Base-by-base conservation (phyloP, 73 alveolate species). In the Effrenium voratum region DNA sequence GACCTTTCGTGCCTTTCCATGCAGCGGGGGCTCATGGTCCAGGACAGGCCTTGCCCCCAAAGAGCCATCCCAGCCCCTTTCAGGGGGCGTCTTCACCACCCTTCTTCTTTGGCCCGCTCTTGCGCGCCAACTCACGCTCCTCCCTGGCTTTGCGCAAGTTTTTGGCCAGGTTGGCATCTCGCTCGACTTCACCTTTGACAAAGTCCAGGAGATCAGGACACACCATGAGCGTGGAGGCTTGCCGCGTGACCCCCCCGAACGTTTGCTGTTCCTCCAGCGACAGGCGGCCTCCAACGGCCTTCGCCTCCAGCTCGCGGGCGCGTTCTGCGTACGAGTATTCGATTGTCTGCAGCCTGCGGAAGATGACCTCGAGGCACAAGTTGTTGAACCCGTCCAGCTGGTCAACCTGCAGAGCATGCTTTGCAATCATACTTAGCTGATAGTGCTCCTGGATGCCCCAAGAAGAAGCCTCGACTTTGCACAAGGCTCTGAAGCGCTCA, bases 371-470 rank as follows among this genome's bases (percentile, higher is more conserved):
- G 30, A 44, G 32, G 46, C 44, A 81, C 36, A 44, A 15, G 45
- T 13, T 12, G 81, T 81, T 81, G 41, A 19, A 32, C 47, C 66
- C 92, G 24, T 44, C 43, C 45, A 81, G 5, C 75, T 81, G 92
- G 49, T 81, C 92, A 6, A 15, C 24, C 72, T 22, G 73, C 66
- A 81, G 12, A 1, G 92, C 92, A 46, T 46, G 92, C 45, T 81
- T 81, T 3, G 45, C 70, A 47, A 47, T 41, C 92, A 81, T 81
- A 10, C n/a, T 12, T 0, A 81, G 66, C 50, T 81, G 66, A 47
- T 26, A 81, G n/a, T 81, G 92, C 49, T 81, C 92, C 30, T 44
- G 73, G 12, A 81, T 44, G 34, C 86, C 92, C 92, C 92, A 81
- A 28, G 92, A 0, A 0, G 73, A 19, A 24, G 92, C 92, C 2